phyloP scores from a whole-genome alignment of 345 rosid species.

The Mercurialis annua region DNA sequence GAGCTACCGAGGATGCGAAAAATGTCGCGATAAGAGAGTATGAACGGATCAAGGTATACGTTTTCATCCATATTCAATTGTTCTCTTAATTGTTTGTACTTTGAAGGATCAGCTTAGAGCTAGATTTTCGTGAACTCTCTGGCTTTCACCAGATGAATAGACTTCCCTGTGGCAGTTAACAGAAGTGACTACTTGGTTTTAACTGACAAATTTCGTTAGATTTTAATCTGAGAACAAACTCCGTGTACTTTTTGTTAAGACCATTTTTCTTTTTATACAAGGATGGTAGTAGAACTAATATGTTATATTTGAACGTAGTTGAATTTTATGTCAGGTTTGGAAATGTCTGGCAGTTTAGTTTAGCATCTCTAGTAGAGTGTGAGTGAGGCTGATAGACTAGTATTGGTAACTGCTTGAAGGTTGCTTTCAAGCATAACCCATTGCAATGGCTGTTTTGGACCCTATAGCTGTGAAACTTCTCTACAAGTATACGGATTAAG shows the following conservation, averaged over 20 bases:
- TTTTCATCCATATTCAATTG: background rate
- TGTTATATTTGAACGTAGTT: background rate
- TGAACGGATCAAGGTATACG: slow-evolving; percentile 78
- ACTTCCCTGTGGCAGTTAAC: background rate
- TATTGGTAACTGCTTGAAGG: background rate
- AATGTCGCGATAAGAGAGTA: slow-evolving; percentile 77
- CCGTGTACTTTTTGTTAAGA: background rate
- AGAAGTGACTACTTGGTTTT: background rate
- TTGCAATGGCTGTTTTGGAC: background rate
- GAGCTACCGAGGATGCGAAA: slow-evolving; percentile 82
- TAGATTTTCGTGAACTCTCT: background rate
- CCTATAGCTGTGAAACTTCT: background rate
- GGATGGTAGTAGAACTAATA: background rate
- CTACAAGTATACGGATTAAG: background rate
- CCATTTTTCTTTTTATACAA: background rate
- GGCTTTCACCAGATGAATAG: background rate
- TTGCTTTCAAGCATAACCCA: background rate
- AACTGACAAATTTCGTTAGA: background rate
- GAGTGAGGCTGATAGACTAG: background rate
- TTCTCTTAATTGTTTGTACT: background rate
- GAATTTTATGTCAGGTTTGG: background rate
- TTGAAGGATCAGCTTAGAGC: background rate
- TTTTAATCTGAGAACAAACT: background rate
- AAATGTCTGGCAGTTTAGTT: background rate
- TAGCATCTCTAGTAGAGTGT: background rate